Evolutionary conservation across 176 grass and related monocot species (phyloP).

Genomic region (Phyllostachys edulis): DNA sequence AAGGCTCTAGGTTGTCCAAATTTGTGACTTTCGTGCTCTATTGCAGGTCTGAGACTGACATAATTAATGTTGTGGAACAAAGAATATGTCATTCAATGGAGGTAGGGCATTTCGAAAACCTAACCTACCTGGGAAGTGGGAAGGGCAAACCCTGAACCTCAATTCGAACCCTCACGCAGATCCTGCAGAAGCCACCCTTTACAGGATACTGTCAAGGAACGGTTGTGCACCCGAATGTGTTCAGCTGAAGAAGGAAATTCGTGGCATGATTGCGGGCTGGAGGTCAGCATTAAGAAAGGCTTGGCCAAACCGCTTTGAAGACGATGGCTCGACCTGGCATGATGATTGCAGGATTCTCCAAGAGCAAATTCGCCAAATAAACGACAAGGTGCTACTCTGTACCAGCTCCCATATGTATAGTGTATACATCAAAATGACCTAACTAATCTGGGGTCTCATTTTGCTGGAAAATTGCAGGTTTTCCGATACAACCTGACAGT

Average conservation of each 20-base stretch:
- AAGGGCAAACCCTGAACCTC: slow-evolving; percentile 86
- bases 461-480: slow-evolving; percentile 53
- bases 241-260: slow-evolving; percentile 88
- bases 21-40: neutral
- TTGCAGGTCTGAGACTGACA: slow-evolving; percentile 79
- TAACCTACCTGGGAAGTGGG: slow-evolving; percentile 69
- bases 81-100: slow-evolving; percentile 97
- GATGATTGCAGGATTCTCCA: slow-evolving; percentile 49
- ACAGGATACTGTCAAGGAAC: slow-evolving; percentile 72
- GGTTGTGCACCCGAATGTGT: slow-evolving; percentile 81
- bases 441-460: neutral
- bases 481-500: slow-evolving; percentile 85
- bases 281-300: slow-evolving; percentile 54
- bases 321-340: slow-evolving; percentile 41
- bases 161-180: slow-evolving; percentile 67
- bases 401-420: neutral
- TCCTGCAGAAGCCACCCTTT: slow-evolving; percentile 87
- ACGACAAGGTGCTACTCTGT: slow-evolving; percentile 56
- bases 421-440: neutral
- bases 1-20: neutral
- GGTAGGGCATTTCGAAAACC: slow-evolving; percentile 90
- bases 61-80: slow-evolving; percentile 88
- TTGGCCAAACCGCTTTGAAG: slow-evolving; percentile 42
- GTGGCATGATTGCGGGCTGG: slow-evolving; percentile 51
- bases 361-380: slow-evolving; percentile 70